These are phyloP conservation scores for Alternaria conjuncta DNA, from an alignment of 2,329 filamentous ascomycete genomes.

Conservation along the genomic window DNA sequence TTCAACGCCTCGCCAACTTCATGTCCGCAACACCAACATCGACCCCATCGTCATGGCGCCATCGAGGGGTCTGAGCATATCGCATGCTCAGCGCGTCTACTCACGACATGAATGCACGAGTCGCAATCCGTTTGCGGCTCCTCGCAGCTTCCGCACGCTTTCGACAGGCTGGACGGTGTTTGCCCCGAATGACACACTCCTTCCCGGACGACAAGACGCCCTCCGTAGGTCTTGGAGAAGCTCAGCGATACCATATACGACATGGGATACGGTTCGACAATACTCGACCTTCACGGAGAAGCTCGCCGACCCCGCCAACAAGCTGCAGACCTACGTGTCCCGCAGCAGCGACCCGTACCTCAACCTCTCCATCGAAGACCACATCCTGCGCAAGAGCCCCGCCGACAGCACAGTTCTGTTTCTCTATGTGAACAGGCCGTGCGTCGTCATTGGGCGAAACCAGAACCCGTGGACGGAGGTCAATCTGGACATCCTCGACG, in stretches of 20 bases:
- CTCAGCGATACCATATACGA: not conserved
- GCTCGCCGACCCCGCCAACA: slow-evolving; percentile 39
- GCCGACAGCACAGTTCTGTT: slow-evolving; percentile 79
- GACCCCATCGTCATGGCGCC: slow-evolving; percentile 21
- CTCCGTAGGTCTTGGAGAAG: not conserved
- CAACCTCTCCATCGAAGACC: slow-evolving; percentile 94
- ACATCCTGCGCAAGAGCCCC: slow-evolving; percentile 77
- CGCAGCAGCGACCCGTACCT: slow-evolving; percentile 75
- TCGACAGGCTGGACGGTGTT: not conserved
- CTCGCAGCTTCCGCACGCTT: not conserved
- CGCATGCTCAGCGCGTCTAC: not conserved
- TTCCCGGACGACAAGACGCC: not conserved
- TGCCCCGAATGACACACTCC: not conserved
- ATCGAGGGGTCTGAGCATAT: slow-evolving; percentile 17
- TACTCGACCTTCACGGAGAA: slow-evolving; percentile 38
- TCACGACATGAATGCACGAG: not conserved
- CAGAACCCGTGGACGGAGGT: slow-evolving; percentile 98
- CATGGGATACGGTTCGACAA: not conserved
- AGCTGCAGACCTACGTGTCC: slow-evolving; percentile 56
- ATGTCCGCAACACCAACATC: slow-evolving; percentile 6
- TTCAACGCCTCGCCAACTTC: slow-evolving; percentile 4
- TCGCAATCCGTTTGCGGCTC: not conserved
- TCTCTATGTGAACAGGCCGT: slow-evolving; percentile 85
- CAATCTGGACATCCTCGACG: slow-evolving; percentile 69
- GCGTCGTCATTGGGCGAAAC: slow-evolving; percentile 90